Percentiles rank a stretch among this genome's conserved stretches.
Evolutionary conservation across 1,284 basidiomycete genomes (phyloP).

Genomic region (Austroboletus rostrupii): DNA sequence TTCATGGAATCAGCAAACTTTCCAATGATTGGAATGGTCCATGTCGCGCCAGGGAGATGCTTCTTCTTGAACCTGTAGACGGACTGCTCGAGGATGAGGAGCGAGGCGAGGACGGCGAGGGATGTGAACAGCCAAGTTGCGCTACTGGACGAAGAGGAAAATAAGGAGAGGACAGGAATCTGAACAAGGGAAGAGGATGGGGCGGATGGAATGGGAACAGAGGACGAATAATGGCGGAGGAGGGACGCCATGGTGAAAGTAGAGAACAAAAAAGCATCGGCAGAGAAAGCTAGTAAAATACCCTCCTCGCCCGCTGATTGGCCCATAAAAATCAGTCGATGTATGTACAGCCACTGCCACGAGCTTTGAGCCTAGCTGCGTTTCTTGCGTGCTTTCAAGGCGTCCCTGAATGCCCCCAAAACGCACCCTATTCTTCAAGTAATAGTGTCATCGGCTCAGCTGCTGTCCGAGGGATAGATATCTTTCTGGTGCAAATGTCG

Average conservation of each 20-base stretch:
- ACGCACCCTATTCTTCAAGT: too few relatives aligned
- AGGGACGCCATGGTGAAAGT: constrained; percentile 34
- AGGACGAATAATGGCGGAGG: constrained; percentile 32
- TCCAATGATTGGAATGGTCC: constrained; percentile 94
- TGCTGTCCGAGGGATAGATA: too few relatives aligned
- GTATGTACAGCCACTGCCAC: constrained; percentile 14
- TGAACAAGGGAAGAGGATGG: constrained; percentile 36
- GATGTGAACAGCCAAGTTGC: constrained; percentile 66
- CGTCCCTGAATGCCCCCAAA: too few relatives aligned
- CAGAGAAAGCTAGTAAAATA: not conserved
- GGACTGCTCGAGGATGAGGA: constrained; percentile 77
- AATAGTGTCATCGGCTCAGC: too few relatives aligned
- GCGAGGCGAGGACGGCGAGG: constrained; percentile 53
- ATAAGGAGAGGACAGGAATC: constrained; percentile 44
- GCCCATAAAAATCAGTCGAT: constrained; percentile 25
- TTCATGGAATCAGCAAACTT: constrained; percentile 88
- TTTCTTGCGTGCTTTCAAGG: not conserved
- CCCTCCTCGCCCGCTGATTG: constrained; percentile 16
- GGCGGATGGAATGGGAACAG: constrained; percentile 40
- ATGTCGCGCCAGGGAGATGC: constrained; percentile 79
- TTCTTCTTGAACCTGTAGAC: constrained; percentile 86
- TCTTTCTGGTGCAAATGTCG: too few relatives aligned
- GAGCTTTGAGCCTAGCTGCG: too few relatives aligned
- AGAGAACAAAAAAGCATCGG: not conserved
- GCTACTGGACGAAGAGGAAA: constrained; percentile 35